Percentiles rank a stretch among this genome's conserved stretches.
phyloP scores from a whole-genome alignment of 768 basidiomycete genomes.

The Calocybe gangraenosa region DNA sequence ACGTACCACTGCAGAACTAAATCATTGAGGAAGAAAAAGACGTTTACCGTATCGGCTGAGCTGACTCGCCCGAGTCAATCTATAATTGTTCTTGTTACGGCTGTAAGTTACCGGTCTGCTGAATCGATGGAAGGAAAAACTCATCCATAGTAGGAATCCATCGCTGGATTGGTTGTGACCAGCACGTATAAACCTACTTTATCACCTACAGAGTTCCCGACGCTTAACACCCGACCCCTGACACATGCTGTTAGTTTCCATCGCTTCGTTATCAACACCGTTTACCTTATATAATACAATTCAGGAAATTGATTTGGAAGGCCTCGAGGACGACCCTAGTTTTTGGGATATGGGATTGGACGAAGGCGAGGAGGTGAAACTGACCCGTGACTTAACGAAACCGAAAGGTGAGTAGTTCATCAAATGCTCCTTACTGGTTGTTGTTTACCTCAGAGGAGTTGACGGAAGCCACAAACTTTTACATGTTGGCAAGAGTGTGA shows the following conservation, averaged over 20 bases:
- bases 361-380: constrained; percentile 23
- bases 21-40: constrained; percentile 52
- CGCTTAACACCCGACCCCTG: constrained; percentile 67
- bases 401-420: constrained; percentile 14
- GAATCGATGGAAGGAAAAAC: background rate
- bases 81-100: constrained; percentile 53
- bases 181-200: constrained; percentile 57
- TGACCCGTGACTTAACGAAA: constrained; percentile 33
- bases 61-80: constrained; percentile 76
- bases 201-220: constrained; percentile 54
- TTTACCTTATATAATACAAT: background rate
- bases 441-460: background rate
- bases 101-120: constrained; percentile 39
- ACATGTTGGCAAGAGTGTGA: background rate
- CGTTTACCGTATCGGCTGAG: constrained; percentile 54
- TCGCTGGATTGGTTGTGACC: constrained; percentile 60
- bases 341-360: constrained; percentile 60
- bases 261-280: background rate
- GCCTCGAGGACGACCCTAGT: constrained; percentile 63
- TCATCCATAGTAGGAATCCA: constrained; percentile 52
- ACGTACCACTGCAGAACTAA: constrained; percentile 51
- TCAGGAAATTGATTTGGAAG: constrained; percentile 63
- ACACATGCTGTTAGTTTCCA: constrained; percentile 44
- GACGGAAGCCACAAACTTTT: background rate
- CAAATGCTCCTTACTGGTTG: background rate